These are phyloP conservation scores for Tagetes erecta DNA, from an alignment of 129 eudicot genomes.

Conservation along the genomic window DNA sequence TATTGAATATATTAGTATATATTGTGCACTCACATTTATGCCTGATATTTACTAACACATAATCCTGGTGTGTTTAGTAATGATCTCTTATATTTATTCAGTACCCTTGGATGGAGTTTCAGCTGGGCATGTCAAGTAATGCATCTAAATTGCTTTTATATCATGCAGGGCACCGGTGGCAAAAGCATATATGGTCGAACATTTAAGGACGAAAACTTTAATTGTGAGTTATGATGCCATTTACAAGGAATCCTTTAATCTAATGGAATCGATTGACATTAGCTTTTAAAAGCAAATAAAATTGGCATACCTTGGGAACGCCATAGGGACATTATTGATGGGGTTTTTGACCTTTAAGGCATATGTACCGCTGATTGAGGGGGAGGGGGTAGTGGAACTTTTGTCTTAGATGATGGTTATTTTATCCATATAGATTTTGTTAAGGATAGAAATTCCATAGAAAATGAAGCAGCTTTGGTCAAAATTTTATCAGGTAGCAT, in stretches of 20 bases:
- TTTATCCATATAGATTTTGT: neutral
- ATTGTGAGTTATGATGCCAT: slow-evolving; percentile 48
- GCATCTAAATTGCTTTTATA: slow-evolving; percentile 1
- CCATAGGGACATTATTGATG: neutral
- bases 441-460: neutral
- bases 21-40: neutral
- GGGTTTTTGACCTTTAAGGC: neutral
- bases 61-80: neutral
- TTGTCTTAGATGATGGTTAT: neutral
- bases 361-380: neutral
- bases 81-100: neutral
- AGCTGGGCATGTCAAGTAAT: slow-evolving; percentile 7
- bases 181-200: slow-evolving; percentile 95
- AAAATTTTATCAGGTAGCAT: neutral
- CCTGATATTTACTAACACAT: neutral
- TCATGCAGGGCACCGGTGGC: slow-evolving; percentile 92
- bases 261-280: slow-evolving; percentile 4
- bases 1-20: neutral
- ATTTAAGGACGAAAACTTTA: slow-evolving; percentile 93
- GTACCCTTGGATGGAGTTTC: neutral
- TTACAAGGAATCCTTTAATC: neutral
- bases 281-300: slow-evolving; percentile 19
- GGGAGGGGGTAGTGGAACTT: neutral
- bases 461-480: neutral
- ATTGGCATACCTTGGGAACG: neutral